Base-by-base conservation (phyloP, 495 filamentous ascomycete genomes). In the Aspergillus nanangensis region DNA sequence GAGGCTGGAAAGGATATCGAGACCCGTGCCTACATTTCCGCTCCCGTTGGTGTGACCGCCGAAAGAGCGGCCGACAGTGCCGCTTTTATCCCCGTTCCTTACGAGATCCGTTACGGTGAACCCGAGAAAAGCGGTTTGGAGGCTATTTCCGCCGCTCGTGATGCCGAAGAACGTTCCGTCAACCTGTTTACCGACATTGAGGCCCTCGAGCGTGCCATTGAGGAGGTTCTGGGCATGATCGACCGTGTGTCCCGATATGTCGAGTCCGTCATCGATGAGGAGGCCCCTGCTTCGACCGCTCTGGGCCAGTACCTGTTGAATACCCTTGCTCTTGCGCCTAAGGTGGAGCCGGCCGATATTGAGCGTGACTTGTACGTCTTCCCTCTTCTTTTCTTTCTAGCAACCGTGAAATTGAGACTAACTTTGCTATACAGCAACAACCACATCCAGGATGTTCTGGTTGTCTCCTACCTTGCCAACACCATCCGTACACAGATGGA, bases 401-500 rank as follows among this genome's bases (percentile, higher is more conserved):
- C 25, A n/a, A 18, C 33, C 29, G 15, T 44, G 10, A 9, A 8
- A 8, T 61, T 45, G n/a, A n/a, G n/a, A 41, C 48, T 63, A 50
- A 66, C 57, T 8, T 5, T 4, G 27, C 33, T 15, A n/a, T 39
- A 35, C 62, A 84, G 81, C 81, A 97, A 98, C 78, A 94, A 94
- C 72, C 93, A 98, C 71, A 88, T 98, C 67, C 93, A 98, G 73
- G 93, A 98, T 62, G 90, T 98, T 46, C 82, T 98, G 38, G 86
- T 96, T 57, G 90, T 97, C 51, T 90, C 88, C 38, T 98, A 98
- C 75, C 78, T 98, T 36, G 90, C 93, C 55, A 98, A 97, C 75
- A 96, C 92, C 39, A 95, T 98, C 69, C 89, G 93, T 66, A 96
- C 92, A 56, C 93, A 98, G 76, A 98, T 98, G 67, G 93, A 97